These are phyloP conservation scores for Schizophyllum amplum DNA, from an alignment of 1,284 basidiomycete genomes.

Conservation along the genomic window DNA sequence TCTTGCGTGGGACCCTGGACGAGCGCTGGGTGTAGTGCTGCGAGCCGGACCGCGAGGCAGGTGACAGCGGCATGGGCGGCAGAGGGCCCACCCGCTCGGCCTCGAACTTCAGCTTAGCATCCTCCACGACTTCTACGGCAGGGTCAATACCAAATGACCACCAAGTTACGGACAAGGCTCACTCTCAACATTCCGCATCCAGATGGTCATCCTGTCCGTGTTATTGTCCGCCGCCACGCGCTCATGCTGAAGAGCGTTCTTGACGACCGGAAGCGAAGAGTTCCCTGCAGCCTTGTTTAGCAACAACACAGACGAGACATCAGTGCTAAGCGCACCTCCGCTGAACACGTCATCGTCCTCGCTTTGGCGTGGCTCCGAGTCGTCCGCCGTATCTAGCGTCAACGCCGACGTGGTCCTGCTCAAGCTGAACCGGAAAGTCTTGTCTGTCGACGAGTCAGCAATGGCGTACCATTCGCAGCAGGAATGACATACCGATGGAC, in stretches of 20 bases:
- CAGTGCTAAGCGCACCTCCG: conserved; percentile 13
- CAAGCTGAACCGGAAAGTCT: conserved; percentile 40
- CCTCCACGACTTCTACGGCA: conserved; percentile 71
- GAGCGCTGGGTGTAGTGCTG: conserved; percentile 34
- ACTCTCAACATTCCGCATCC: conserved; percentile 77
- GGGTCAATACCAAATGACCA: no score
- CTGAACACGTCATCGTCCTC: conserved; percentile 41
- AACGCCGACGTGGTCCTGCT: conserved; percentile 37
- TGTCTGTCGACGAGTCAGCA: conserved; percentile 29
- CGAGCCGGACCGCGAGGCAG: conserved; percentile 43
- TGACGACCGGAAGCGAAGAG: conserved; percentile 42
- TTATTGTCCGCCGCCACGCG: conserved; percentile 44
- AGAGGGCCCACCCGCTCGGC: conserved; percentile 30
- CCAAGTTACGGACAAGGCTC: no score
- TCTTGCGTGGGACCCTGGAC: conserved; percentile 47
- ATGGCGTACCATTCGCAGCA: not conserved
- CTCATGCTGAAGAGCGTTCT: conserved; percentile 42
- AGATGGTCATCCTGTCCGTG: conserved; percentile 61
- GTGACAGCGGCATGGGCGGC: conserved; percentile 52
- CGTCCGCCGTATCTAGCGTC: not conserved
- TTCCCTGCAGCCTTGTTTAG: conserved; percentile 28
- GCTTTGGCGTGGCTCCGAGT: conserved; percentile 20
- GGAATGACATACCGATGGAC: conserved; percentile 48
- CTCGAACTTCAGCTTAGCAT: conserved; percentile 62
- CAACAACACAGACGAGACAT: not conserved